phyloP scores from a whole-genome alignment of 129 eudicot genomes.

The Glebionis coronaria region DNA sequence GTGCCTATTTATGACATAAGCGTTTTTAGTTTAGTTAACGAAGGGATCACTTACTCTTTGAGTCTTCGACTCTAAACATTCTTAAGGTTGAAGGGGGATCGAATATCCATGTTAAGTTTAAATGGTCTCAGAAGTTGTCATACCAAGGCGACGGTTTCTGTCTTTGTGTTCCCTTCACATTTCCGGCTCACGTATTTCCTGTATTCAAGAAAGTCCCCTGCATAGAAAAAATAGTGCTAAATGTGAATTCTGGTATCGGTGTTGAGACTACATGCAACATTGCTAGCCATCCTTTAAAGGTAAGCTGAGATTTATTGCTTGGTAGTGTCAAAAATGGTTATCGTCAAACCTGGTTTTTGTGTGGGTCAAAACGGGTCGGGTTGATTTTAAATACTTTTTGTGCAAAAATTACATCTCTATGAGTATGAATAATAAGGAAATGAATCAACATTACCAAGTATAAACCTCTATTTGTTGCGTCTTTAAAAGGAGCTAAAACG shows the following conservation, averaged over 20 bases:
- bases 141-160: slow-evolving; percentile 57
- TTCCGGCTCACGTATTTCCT: slow-evolving; percentile 64
- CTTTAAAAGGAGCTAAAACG: slow-evolving; percentile 46
- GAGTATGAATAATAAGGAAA: no score
- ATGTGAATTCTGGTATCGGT: slow-evolving; percentile 56
- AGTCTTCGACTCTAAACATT: slow-evolving; percentile 15
- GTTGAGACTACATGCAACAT: slow-evolving; percentile 44
- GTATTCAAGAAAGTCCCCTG: slow-evolving; percentile 36
- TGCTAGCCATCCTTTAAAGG: slow-evolving; percentile 81
- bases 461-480: slow-evolving; percentile 2
- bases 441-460: neutral
- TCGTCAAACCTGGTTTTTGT: no score
- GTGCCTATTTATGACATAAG: neutral
- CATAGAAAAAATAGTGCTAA: slow-evolving; percentile 59
- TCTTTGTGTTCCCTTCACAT: slow-evolving; percentile 71
- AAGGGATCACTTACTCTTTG: neutral
- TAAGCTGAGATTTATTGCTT: slow-evolving; percentile 2
- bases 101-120: slow-evolving; percentile 42
- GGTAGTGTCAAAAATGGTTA: neutral
- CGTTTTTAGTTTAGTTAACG: no score
- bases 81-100: slow-evolving; percentile 87
- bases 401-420: no score
- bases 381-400: no score
- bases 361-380: neutral
- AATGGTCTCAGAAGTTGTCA: slow-evolving; percentile 77